A percentile compares a stretch with the other conserved stretches of the same genome.
phyloP scores from a whole-genome alignment of 495 filamentous ascomycete species.

The Penicillium cosmopolitanum region DNA sequence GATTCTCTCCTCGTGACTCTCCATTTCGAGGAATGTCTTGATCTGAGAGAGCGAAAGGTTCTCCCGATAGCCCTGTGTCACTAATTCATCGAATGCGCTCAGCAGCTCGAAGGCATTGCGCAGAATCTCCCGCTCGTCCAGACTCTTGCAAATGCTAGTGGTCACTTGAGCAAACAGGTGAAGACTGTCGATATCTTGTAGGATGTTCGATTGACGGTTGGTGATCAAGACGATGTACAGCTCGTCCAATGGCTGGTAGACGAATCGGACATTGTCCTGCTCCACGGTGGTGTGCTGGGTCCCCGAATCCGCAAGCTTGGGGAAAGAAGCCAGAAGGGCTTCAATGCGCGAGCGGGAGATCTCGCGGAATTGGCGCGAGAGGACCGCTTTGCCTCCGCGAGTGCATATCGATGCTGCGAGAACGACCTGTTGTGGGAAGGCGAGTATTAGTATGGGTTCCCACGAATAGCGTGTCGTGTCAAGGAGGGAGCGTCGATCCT shows the following conservation, averaged over 20 bases:
- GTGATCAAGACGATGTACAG: constrained; percentile 99
- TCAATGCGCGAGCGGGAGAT: constrained; percentile 95
- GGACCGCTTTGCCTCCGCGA: constrained; percentile 93
- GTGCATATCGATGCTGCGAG: constrained; percentile 99
- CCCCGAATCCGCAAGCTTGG: constrained; percentile 91
- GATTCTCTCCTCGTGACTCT: constrained; percentile 96
- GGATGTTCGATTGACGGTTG: constrained; percentile 98
- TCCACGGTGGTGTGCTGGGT: constrained; percentile 98
- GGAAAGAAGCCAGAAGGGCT: constrained; percentile 93
- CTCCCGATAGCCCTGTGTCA: constrained; percentile 92
- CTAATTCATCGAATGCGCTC: constrained; percentile 94
- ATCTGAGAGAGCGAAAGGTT: constrained; percentile 94
- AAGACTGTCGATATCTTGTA: constrained; percentile 97
- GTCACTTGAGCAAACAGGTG: constrained; percentile 98
- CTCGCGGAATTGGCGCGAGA: constrained; percentile 95
- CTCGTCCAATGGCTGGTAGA: constrained; percentile 98
- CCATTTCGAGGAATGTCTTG: constrained; percentile 99
- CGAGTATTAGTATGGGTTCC: constrained; percentile 27
- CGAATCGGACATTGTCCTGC: constrained; percentile 98
- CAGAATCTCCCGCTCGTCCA: constrained; percentile 93
- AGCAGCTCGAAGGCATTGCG: constrained; percentile 95
- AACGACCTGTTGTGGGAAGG: constrained; percentile 71
- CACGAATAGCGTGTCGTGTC: constrained; percentile 1
- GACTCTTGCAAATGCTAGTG: constrained; percentile 89
- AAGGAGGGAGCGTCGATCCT: not conserved